Evolutionary conservation across 768 basidiomycete species (phyloP).

Genomic region (Lyophyllum shimeji): DNA sequence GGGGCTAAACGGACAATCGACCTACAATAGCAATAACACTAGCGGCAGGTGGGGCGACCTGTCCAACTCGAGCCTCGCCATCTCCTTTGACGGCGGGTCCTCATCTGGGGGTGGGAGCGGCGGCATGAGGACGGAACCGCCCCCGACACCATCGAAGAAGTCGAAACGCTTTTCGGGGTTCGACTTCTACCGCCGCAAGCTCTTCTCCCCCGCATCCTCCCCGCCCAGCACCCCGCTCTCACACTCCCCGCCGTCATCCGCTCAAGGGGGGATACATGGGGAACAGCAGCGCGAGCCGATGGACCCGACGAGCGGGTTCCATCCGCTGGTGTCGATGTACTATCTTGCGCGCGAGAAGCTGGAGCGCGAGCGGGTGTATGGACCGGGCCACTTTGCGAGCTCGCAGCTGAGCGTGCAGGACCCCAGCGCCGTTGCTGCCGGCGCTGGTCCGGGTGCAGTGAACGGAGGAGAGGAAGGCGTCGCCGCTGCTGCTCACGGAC

Average conservation of each 20-base stretch:
- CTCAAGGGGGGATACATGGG: not conserved
- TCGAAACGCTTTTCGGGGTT: slow-evolving; percentile 91
- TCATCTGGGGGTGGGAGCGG: slow-evolving; percentile 24
- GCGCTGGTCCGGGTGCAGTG: too few species aligned
- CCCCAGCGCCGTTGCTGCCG: slow-evolving; percentile 6
- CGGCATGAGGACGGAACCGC: slow-evolving; percentile 39
- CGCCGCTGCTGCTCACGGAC: not conserved
- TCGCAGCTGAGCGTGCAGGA: slow-evolving; percentile 73
- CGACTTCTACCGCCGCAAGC: slow-evolving; percentile 89
- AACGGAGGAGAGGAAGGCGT: not conserved
- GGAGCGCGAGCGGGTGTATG: slow-evolving; percentile 92
- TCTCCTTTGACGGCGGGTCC: slow-evolving; percentile 47
- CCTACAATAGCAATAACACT: slow-evolving; percentile 23
- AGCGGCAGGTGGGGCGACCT: slow-evolving; percentile 50
- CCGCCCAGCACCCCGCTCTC: slow-evolving; percentile 39
- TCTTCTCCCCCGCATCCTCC: slow-evolving; percentile 69
- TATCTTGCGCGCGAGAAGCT: slow-evolving; percentile 94
- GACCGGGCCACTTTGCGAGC: slow-evolving; percentile 89
- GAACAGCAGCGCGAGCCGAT: slow-evolving; percentile 35
- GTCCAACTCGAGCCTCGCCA: slow-evolving; percentile 69
- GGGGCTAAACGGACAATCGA: not conserved
- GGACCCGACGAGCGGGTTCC: slow-evolving; percentile 92
- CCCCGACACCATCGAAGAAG: slow-evolving; percentile 55
- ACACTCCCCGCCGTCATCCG: slow-evolving; percentile 56
- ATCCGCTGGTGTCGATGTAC: slow-evolving; percentile 95